Percentiles rank a stretch among this genome's conserved stretches.
phyloP scores from a whole-genome alignment of 331 rosid genomes.

The Arachis monticola region DNA sequence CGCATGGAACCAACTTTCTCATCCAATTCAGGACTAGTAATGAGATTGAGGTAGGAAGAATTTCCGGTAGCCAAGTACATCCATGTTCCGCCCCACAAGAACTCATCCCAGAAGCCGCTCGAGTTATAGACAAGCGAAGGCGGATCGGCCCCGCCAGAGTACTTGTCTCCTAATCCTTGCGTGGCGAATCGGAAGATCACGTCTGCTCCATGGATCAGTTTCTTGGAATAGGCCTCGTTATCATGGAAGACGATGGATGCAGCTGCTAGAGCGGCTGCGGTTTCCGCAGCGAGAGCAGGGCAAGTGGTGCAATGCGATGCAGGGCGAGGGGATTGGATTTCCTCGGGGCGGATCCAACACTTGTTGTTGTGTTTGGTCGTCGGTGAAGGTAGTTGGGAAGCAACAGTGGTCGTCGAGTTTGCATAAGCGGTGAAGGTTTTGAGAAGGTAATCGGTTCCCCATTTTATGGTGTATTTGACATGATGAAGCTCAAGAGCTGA shows the following conservation, averaged over 20 bases:
- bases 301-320: slow-evolving; percentile 30
- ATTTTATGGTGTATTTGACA: slow-evolving; percentile 59
- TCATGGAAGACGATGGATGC: slow-evolving; percentile 44
- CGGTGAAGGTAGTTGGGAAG: slow-evolving; percentile 15
- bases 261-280: slow-evolving; percentile 42
- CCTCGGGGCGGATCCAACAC: slow-evolving; percentile 44
- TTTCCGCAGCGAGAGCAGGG: slow-evolving; percentile 37
- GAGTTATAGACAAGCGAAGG: slow-evolving; percentile 26
- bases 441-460: slow-evolving; percentile 69
- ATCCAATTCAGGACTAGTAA: slow-evolving; percentile 16
- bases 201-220: slow-evolving; percentile 34
- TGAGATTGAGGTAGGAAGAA: slow-evolving; percentile 24
- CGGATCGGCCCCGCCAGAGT: slow-evolving; percentile 5
- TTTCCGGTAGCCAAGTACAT: slow-evolving; percentile 38
- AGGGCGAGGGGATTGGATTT: slow-evolving; percentile 12
- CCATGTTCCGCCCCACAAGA: slow-evolving; percentile 43
- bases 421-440: slow-evolving; percentile 59
- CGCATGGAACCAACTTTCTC: neutral
- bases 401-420: slow-evolving; percentile 44
- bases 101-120: slow-evolving; percentile 41
- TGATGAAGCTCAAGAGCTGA: slow-evolving; percentile 63
- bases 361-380: neutral
- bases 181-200: slow-evolving; percentile 33
- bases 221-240: slow-evolving; percentile 16
- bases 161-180: slow-evolving; percentile 23